These are phyloP conservation scores for Diplodia scrobiculata DNA, from an alignment of 2,329 filamentous ascomycete species.

Conservation along the genomic window DNA sequence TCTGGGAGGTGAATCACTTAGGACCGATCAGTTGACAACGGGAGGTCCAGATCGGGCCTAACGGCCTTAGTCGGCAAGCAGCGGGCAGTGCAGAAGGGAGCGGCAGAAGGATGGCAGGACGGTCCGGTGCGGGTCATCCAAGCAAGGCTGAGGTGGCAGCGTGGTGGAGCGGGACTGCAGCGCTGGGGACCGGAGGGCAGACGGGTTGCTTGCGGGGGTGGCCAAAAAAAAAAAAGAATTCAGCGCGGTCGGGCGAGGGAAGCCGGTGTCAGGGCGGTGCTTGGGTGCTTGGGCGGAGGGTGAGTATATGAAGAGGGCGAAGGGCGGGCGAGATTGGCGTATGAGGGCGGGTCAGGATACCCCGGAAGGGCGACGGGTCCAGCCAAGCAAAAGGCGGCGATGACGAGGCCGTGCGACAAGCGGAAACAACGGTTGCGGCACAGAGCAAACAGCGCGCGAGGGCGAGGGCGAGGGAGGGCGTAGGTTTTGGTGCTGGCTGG, in stretches of 20 bases:
- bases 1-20: constrained; percentile 8
- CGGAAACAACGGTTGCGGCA: constrained; percentile 3
- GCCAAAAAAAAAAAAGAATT: background rate
- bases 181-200: constrained; percentile 13
- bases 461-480: constrained; percentile 17
- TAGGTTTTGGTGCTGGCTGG: constrained; percentile 26
- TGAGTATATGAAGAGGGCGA: constrained; percentile 29
- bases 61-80: background rate
- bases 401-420: constrained; percentile 29
- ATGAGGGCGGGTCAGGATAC: constrained; percentile 7
- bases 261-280: constrained; percentile 2
- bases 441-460: background rate
- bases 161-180: background rate
- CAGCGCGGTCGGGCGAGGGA: background rate
- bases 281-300: background rate
- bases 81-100: constrained; percentile 5
- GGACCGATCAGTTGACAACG: constrained; percentile 13
- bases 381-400: constrained; percentile 1
- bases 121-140: background rate
- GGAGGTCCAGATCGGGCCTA: constrained; percentile 15
- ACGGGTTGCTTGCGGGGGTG: background rate
- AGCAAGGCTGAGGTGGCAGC: constrained; percentile 9
- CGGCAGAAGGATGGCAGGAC: background rate
- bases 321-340: constrained; percentile 20
- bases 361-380: background rate